Evolutionary conservation across 2,329 filamentous ascomycete genomes (phyloP).

Genomic region (Samsoniella hepiali): DNA sequence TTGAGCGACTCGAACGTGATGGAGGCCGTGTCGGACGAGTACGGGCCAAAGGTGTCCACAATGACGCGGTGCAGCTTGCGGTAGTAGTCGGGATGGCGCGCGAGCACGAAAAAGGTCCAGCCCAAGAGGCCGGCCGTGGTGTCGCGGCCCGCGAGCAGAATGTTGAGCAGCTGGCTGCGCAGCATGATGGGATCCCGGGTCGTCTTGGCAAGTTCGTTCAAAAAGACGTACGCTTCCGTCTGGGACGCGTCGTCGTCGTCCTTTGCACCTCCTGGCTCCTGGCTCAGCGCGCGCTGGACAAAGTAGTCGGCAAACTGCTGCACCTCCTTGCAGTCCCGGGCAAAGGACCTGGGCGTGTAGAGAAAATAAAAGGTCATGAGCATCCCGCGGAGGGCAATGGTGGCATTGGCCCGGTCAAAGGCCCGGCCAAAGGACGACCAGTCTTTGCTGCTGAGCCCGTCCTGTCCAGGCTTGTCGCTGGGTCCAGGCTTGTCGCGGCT

Average conservation of each 20-base stretch:
- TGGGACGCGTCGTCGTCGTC: neutral
- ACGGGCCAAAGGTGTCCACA: slow-evolving; percentile 6
- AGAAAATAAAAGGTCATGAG: slow-evolving; percentile 15
- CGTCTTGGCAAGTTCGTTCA: slow-evolving; percentile 21
- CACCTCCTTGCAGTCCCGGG: neutral
- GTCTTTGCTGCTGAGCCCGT: neutral
- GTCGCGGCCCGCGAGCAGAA: slow-evolving; percentile 25
- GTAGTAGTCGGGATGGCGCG: slow-evolving; percentile 13
- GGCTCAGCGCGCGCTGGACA: slow-evolving; percentile 15
- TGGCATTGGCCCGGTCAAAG: slow-evolving; percentile 19
- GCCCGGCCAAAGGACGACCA: slow-evolving; percentile 7
- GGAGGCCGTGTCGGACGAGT: neutral
- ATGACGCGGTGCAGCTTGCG: neutral
- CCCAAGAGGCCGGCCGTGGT: slow-evolving; percentile 25
- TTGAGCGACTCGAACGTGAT: slow-evolving; percentile 14
- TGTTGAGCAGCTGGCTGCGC: slow-evolving; percentile 21
- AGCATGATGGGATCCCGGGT: slow-evolving; percentile 18
- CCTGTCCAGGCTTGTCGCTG: neutral
- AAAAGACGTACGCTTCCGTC: slow-evolving; percentile 21
- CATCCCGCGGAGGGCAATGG: slow-evolving; percentile 12
- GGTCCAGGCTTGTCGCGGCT: neutral
- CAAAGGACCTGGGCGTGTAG: neutral
- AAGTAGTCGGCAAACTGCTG: slow-evolving; percentile 21
- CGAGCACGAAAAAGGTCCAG: slow-evolving; percentile 25
- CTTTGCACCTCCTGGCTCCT: neutral